Base-by-base conservation (phyloP, 192 early-diverging fungal species). In the Pecoramyces ruminantium region DNA sequence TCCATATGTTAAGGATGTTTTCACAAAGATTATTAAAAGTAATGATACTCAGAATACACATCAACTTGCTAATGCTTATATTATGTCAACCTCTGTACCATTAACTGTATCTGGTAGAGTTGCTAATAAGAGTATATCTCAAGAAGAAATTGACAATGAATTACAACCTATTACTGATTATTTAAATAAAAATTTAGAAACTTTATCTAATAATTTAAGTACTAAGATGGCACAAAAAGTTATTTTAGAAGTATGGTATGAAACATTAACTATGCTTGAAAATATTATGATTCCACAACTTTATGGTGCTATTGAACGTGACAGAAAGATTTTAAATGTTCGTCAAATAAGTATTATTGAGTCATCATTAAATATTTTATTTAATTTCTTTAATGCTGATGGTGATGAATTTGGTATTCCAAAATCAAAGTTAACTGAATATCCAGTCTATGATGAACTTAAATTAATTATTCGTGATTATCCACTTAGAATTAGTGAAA, bases 101-200 rank as follows among this genome's bases (percentile, higher is more conserved):
- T n/a, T 67, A n/a, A 80, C 80, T 0, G 25, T 30, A 11, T 82
- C 81, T 58, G 81, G 81, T 79, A 82, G 25, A 80, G 18, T 38
- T 9, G 82, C 82, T 1, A 82, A 82, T 25, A 79, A 79, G 17
- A 1, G 3, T 27, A 38, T 86, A 12, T 83, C 84, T 18, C 79
- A 86, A 29, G 28, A 67, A 17, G 88, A 89, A 78, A 93, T 92
- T 78, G 91, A 92, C 79, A 88, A 91, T 81, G 89, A 90, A 2
- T 83, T 95, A 38, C 86, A 87, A 29, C 93, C 91, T 28, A 80
- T 95, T 17, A 84, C 93, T 28, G 93, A 94, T 82, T 95, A 93
- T 78, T 86, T 95, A 82, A 93, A 95, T 39, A 88, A 82, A 27
- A 94, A 93, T 78, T 82, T 95, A 27, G 88, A 90, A n/a, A 87